phyloP scores from a whole-genome alignment of 2,329 filamentous ascomycete species.

The Falciphora oryzae region DNA sequence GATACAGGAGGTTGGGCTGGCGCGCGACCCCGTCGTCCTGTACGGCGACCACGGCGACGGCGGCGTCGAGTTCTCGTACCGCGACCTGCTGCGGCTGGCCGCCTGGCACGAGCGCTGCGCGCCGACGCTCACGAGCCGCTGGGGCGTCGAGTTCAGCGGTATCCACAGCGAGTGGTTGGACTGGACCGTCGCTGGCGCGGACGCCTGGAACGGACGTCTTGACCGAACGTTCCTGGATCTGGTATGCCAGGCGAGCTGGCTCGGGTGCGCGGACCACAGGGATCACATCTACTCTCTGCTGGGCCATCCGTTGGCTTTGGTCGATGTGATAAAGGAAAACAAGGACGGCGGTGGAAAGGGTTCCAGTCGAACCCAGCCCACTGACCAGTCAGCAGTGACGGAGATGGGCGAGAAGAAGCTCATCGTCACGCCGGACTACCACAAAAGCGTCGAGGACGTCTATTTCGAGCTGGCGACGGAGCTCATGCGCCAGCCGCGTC shows the following conservation, averaged over 20 bases:
- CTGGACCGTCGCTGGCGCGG: neutral
- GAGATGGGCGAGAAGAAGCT: no score
- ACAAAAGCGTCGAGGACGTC: no score
- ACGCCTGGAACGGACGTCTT: neutral
- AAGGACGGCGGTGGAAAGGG: no score
- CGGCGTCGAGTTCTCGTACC: neutral
- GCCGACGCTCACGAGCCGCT: neutral
- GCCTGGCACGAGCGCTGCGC: neutral
- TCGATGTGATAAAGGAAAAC: no score
- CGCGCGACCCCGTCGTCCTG: constrained; percentile 1
- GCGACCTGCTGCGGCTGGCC: constrained; percentile 1
- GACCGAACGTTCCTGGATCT: constrained; percentile 4
- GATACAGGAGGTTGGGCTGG: constrained; percentile 4
- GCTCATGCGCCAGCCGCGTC: no score
- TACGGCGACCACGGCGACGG: neutral
- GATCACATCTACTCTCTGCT: constrained; percentile 6
- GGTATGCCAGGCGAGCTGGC: neutral
- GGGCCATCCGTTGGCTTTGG: constrained; percentile 1
- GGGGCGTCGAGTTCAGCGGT: neutral
- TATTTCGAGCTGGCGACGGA: no score
- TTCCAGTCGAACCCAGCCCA: no score
- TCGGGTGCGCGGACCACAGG: constrained; percentile 6
- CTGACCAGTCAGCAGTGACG: no score
- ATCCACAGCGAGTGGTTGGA: constrained; percentile 2
- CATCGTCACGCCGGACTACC: no score